These are phyloP conservation scores for Asterophora lycoperdoides DNA, from an alignment of 768 basidiomycete species.

Conservation along the genomic window DNA sequence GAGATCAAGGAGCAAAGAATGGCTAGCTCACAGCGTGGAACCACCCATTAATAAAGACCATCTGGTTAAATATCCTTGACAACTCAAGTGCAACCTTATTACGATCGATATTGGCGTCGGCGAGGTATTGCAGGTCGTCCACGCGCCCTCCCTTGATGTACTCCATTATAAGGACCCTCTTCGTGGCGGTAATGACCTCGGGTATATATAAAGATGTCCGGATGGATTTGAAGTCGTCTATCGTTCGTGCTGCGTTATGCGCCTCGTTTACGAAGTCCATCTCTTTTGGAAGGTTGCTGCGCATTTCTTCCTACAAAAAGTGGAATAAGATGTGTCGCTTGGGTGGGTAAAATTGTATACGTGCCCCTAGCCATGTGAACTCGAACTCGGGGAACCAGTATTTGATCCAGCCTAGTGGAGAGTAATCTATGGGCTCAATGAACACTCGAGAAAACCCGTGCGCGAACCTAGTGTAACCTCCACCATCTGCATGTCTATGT, in stretches of 20 bases:
- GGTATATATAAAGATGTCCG: conserved; percentile 87
- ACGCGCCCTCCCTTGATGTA: conserved; percentile 86
- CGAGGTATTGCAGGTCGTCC: conserved; percentile 83
- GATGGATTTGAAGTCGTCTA: conserved; percentile 63
- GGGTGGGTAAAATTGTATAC: conserved; percentile 7
- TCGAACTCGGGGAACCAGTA: conserved; percentile 95
- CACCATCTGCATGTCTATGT: conserved; percentile 87
- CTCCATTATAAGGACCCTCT: conserved; percentile 91
- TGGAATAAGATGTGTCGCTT: conserved; percentile 24
- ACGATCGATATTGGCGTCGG: conserved; percentile 78
- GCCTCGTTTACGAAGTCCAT: conserved; percentile 96
- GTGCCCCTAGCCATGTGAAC: conserved; percentile 83
- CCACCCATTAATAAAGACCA: conserved; percentile 96
- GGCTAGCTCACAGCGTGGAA: conserved; percentile 64
- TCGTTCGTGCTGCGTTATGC: conserved; percentile 69
- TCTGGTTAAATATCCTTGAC: conserved; percentile 84
- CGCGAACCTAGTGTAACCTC: conserved; percentile 61
- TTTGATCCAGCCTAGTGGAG: conserved; percentile 69
- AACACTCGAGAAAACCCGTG: background rate
- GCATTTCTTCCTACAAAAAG: conserved; percentile 84
- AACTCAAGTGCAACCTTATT: conserved; percentile 93
- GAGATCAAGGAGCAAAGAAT: background rate
- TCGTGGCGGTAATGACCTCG: conserved; percentile 71
- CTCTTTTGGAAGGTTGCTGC: conserved; percentile 83
- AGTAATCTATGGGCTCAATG: background rate